phyloP scores from a whole-genome alignment of 768 basidiomycete genomes.

The Termitomyces sp. region DNA sequence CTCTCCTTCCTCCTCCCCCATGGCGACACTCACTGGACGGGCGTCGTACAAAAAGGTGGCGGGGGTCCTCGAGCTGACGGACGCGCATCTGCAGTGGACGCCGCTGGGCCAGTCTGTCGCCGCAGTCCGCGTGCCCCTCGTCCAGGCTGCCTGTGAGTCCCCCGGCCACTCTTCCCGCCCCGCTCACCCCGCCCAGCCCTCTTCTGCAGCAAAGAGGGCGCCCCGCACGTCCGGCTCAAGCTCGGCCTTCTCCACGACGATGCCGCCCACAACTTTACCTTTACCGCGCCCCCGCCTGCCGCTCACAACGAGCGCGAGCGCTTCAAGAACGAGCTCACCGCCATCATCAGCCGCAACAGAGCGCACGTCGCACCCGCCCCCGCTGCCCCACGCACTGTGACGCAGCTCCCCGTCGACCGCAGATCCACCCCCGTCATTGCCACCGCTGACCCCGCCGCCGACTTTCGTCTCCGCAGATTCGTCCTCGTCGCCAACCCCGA shows the following conservation, averaged over 20 bases:
- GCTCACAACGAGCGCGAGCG: slow-evolving; percentile 71
- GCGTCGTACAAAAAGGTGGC: slow-evolving; percentile 80
- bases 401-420: slow-evolving; percentile 56
- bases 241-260: slow-evolving; percentile 65
- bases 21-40: slow-evolving; percentile 67
- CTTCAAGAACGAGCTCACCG: slow-evolving; percentile 76
- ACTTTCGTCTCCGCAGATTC: slow-evolving; percentile 71
- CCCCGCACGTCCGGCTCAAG: slow-evolving; percentile 74
- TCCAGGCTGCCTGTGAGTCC: slow-evolving; percentile 57
- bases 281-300: slow-evolving; percentile 56
- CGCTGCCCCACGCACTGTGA: slow-evolving; percentile 32
- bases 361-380: slow-evolving; percentile 26
- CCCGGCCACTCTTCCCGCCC: slow-evolving; percentile 12
- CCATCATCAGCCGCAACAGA: slow-evolving; percentile 72
- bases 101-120: slow-evolving; percentile 64
- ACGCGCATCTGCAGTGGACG: slow-evolving; percentile 72
- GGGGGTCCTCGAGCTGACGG: slow-evolving; percentile 72
- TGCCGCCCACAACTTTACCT: slow-evolving; percentile 77
- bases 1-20: slow-evolving; percentile 29
- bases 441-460: slow-evolving; percentile 53
- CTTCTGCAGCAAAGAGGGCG: slow-evolving; percentile 82
- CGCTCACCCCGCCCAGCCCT: slow-evolving; percentile 42
- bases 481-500: slow-evolving; percentile 77
- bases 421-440: slow-evolving; percentile 44
- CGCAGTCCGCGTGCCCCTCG: slow-evolving; percentile 54